Evolutionary conservation across 2,329 filamentous ascomycete species (phyloP), one percentile per base, ranked within the genome.

Genomic region (Aspergillus sp.): DNA sequence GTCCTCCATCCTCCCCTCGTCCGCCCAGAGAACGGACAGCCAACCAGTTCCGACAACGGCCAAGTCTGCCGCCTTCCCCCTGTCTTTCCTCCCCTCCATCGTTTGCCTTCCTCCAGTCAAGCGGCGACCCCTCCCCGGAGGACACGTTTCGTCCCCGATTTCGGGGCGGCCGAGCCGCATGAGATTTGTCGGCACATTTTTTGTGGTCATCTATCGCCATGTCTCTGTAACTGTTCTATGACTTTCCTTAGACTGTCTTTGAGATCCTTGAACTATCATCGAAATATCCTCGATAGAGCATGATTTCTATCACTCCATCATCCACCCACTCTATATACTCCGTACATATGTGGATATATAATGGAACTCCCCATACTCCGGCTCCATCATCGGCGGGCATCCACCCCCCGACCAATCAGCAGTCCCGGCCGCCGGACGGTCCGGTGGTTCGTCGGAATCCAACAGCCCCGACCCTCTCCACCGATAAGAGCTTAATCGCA

Each of bases 31-130:
- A 29, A 23, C 46, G 41, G 21, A 50, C 53, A 46, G 49, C 47
- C 45, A 34, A 13, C 52, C 34, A 42, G 17, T 42, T 19, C n/a
- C 65, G 65, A 68, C 64, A 66, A 66, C 65, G 64, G 65, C 59
- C 64, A 64, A 64, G 63, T 43, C 36, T 46, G 32, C 53, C 55
- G 45, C 53, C n/a, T 31, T 32, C 53, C 57, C 49, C 55, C 40
- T 47, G 42, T 51, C 46, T 47, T 51, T 53, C 46, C 52, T 44
- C 20, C 23, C 43, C 40, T 25, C 38, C 20, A 21, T 45, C 49
- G 16, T 17, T 17, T 45, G 32, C 21, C 43, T 32, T 19, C 40
- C 38, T 46, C 45, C 41, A 31, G 19, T 32, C 46, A 43, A 23
- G 10, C 31, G 20, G 20, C 17, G 3, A 38, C 41, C 42, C 29